Evolutionary conservation across 768 basidiomycete species (phyloP).

Genomic region (Leccinum truebloodii): DNA sequence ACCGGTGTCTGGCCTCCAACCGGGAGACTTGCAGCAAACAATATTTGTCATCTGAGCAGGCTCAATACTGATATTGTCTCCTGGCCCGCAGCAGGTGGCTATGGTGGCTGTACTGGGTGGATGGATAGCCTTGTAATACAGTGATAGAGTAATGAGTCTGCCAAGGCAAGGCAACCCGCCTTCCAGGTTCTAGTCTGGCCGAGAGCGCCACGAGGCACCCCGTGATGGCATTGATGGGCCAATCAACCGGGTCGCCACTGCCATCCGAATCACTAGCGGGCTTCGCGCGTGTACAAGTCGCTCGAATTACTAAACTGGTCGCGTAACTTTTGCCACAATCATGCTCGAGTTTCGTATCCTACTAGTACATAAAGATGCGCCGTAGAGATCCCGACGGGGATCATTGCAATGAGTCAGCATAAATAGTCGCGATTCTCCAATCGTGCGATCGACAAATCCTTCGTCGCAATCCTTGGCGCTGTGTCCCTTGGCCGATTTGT

Average conservation of each 20-base stretch:
- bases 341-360: background rate
- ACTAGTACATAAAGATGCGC: background rate
- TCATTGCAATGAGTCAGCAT: background rate
- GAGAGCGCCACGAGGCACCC: slow-evolving; percentile 4
- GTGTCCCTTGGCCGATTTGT: background rate
- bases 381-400: background rate
- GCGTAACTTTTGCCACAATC: background rate
- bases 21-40: background rate
- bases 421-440: background rate
- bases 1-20: background rate
- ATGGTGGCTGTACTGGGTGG: background rate
- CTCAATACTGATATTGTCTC: background rate
- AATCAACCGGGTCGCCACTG: slow-evolving; percentile 2
- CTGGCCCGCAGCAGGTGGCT: background rate
- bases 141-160: background rate
- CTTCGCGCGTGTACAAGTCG: background rate
- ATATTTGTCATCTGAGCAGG: background rate
- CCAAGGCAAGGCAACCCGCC: background rate
- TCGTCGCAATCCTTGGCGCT: background rate
- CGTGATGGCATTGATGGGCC: background rate
- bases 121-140: background rate
- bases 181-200: slow-evolving; percentile 1
- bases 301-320: background rate
- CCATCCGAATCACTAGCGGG: background rate
- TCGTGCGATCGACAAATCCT: background rate